Conservation (phyloP, 2,329 filamentous ascomycete species). For the Didymella keratinophila region DNA sequence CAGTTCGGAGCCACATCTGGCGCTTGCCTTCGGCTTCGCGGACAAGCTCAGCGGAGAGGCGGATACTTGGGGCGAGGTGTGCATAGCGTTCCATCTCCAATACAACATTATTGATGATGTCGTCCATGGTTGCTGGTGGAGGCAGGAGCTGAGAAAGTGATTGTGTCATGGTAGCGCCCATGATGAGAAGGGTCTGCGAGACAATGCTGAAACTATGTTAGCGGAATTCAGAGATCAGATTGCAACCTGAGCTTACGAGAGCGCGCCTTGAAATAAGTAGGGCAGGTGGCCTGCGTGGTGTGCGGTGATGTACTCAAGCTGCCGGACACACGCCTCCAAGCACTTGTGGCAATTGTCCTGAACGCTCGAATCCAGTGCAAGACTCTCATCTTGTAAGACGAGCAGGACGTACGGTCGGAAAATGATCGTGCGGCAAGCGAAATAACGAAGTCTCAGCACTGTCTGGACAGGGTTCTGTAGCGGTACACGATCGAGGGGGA, state of each 20-base stretch:
- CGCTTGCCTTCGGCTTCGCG: conserved; percentile 77
- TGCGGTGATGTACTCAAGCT: conserved; percentile 79
- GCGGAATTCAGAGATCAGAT: background rate
- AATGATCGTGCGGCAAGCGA: conserved; percentile 85
- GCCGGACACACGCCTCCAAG: conserved; percentile 78
- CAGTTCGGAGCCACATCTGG: conserved; percentile 62
- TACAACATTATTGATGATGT: conserved; percentile 80
- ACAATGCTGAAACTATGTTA: conserved; percentile 68
- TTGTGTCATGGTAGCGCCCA: conserved; percentile 84
- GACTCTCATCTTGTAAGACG: conserved; percentile 78
- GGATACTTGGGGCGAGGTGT: conserved; percentile 77
- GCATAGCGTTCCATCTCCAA: conserved; percentile 78
- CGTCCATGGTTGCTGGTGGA: conserved; percentile 66
- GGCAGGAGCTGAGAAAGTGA: conserved; percentile 72
- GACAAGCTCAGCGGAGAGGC: conserved; percentile 79
- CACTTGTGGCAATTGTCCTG: conserved; percentile 82
- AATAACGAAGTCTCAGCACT: conserved; percentile 79
- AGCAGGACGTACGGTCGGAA: conserved; percentile 84
- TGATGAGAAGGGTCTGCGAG: conserved; percentile 80
- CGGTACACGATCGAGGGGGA: conserved; percentile 73
- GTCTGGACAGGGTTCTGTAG: conserved; percentile 79
- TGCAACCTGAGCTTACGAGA: conserved; percentile 54
- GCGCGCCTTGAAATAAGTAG: conserved; percentile 84
- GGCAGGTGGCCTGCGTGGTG: conserved; percentile 86
- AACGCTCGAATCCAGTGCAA: conserved; percentile 74